Evolutionary conservation across 805 yeast species (phyloP), one percentile per base, ranked within the genome.

Genomic region (Clavispora phyllophila): DNA sequence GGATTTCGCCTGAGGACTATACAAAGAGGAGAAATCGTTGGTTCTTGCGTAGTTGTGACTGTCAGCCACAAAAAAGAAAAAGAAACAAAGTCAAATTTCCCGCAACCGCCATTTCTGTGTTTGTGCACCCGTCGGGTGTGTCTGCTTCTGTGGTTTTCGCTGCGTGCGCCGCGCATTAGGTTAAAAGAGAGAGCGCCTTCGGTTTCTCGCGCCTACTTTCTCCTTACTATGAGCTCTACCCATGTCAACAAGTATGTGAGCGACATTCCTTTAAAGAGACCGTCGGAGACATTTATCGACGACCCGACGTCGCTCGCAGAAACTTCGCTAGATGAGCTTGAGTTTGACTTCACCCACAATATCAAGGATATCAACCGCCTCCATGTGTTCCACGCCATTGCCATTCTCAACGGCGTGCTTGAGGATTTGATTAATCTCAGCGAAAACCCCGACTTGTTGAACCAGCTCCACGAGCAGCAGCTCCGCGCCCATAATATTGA

Each of bases 281-380:
- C 63, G 5, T 62, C 56, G 37, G 69, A 67, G 48, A 68, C 75
- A 14, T 69, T 70, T 53, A 65, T 60, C 28, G 74, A 70, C 50
- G 72, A 60, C 23, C 74, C 75, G 2, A 43, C 39, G 20, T 49
- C 56, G 34, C 48, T 66, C 6, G 65, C 59, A 5, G 73, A 66
- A 36, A 63, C 67, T 17, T 46, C 51, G 27, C 43, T 63, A 15
- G 59, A 57, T 22, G 73, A 68, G 29, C 50, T 70, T n/a, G 56
- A 56, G 15, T 58, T 62, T 41, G 73, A 68, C 42, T 46, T 68
- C 10, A 40, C 54, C 20, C 53, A 61, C 42, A 55, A 53, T 14
- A 43, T 59, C 27, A 68, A 66, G 47, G 54, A 65, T 46, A 58
- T 68, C 34, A 65, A 66, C 46, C 59, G 53, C 37, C 56, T 70